Evolutionary conservation across 192 early-diverging fungal species (phyloP).

Genomic region (Anaeromyces robustus): DNA sequence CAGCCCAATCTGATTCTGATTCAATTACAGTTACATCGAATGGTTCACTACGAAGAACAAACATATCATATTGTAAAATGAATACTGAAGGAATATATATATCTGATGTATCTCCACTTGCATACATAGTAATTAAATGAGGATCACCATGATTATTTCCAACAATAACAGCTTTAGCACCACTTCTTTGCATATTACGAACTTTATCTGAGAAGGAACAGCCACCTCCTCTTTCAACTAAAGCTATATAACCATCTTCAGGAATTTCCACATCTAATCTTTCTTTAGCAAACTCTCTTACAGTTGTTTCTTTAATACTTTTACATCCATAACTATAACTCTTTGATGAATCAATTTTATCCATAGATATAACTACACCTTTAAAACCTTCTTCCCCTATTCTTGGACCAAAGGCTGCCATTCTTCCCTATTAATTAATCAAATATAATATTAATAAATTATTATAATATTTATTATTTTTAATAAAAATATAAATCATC

Average conservation of each 20-base stretch:
- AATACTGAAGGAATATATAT: slow-evolving; percentile 78
- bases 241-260: slow-evolving; percentile 47
- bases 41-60: not conserved
- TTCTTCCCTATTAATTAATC: slow-evolving; percentile 22
- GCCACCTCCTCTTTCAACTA: slow-evolving; percentile 63
- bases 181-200: slow-evolving; percentile 70
- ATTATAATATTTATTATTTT: not conserved
- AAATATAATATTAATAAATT: not conserved
- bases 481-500: not conserved
- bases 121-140: slow-evolving; percentile 33
- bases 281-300: not conserved
- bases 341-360: slow-evolving; percentile 23
- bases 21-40: not conserved
- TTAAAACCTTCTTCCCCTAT: slow-evolving; percentile 53
- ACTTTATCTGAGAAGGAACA: slow-evolving; percentile 87
- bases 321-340: slow-evolving; percentile 42
- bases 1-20: not conserved
- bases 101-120: slow-evolving; percentile 65
- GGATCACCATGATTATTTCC: slow-evolving; percentile 62
- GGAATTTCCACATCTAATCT: not conserved
- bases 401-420: slow-evolving; percentile 76
- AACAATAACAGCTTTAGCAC: slow-evolving; percentile 72
- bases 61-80: slow-evolving; percentile 39
- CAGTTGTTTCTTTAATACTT: slow-evolving; percentile 3
- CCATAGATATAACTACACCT: slow-evolving; percentile 45